Base-by-base conservation (phyloP, 352 stramenopile genomes). In the Pythium phragmitis region DNA sequence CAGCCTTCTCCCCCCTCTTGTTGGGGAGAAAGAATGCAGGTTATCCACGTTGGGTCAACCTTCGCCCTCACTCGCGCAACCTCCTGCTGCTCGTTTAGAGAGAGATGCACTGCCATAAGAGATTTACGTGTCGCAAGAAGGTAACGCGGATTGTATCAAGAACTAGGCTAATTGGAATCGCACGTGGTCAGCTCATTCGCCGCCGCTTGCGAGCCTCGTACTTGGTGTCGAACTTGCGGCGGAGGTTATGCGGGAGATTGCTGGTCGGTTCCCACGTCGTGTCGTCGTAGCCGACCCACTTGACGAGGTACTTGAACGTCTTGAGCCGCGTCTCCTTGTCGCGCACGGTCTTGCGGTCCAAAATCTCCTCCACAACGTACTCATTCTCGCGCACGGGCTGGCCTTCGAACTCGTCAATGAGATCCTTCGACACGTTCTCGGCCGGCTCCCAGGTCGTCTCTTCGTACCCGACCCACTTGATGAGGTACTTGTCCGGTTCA, bases 211-310 rank as follows among this genome's bases (percentile, higher is more conserved):
- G 68, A 21, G 60, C 80, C 52, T 89, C 75, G 55, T 83, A 91
- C 67, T 89, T 87, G 55, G 83, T 67, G 63, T 93, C 85, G 49
- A 90, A 93, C 63, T 89, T 93, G 54, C 82, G 80, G 19, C 85
- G 80, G 17, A 93, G 49, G 46, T 89, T 93, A 65, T 88, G 84
- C 19, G 84, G 84, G 28, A 93, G 53, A 67, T 93, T 93, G 30
- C 89, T 77, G 0, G 80, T 75, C 0, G 84, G 84, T 50, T 93
- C 84, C 84, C 84, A 93, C 48, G 84, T 93, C 59, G 77, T 64
- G 7, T 93, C 82, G 8, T 91, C 81, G 72, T 93, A 93, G 60
- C 85, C 82, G 43, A 93, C 77, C 85, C 85, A 93, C 67, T 92
- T 92, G 68, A 93, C 83, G n/a, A 87, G 75, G 72, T 92, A 93